These are phyloP conservation scores for Talaromyces sp. DNA, from an alignment of 2,329 filamentous ascomycete genomes.

Conservation along the genomic window DNA sequence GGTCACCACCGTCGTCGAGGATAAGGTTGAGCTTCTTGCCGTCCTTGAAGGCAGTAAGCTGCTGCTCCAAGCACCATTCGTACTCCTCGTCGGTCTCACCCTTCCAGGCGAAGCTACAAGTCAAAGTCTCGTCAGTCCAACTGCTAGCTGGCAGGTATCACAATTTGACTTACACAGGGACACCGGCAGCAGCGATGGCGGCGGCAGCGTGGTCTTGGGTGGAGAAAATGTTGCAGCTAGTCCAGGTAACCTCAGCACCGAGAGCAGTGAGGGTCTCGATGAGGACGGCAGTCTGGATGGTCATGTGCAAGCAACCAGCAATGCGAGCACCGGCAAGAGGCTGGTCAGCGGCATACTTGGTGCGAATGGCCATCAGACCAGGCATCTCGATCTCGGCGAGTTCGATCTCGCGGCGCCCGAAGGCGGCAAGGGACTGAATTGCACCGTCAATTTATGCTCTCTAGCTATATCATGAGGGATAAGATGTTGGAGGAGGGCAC, in stretches of 20 bases:
- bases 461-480: not conserved
- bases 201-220: constrained; percentile 98
- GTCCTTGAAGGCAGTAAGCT: constrained; percentile 94
- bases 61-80: constrained; percentile 99
- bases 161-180: constrained; percentile 62
- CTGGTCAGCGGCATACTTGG: constrained; percentile 89
- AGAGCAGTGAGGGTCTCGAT: constrained; percentile 95
- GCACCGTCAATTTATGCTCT: constrained; percentile 13
- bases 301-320: constrained; percentile 98
- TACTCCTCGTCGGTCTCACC: constrained; percentile 99
- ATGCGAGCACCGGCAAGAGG: constrained; percentile 92
- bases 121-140: not conserved
- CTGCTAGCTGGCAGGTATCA: constrained; percentile 31
- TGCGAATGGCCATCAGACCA: constrained; percentile 90
- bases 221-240: constrained; percentile 99
- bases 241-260: constrained; percentile 98
- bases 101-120: constrained; percentile 63
- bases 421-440: constrained; percentile 75
- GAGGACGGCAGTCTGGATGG: constrained; percentile 98
- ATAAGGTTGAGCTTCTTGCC: constrained; percentile 96
- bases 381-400: constrained; percentile 96
- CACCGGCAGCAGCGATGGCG: constrained; percentile 88
- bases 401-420: constrained; percentile 98
- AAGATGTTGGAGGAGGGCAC: constrained; percentile 18
- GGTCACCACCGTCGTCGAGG: constrained; percentile 96